These are phyloP conservation scores for Draba incana DNA, from an alignment of 345 rosid genomes.

Conservation along the genomic window DNA sequence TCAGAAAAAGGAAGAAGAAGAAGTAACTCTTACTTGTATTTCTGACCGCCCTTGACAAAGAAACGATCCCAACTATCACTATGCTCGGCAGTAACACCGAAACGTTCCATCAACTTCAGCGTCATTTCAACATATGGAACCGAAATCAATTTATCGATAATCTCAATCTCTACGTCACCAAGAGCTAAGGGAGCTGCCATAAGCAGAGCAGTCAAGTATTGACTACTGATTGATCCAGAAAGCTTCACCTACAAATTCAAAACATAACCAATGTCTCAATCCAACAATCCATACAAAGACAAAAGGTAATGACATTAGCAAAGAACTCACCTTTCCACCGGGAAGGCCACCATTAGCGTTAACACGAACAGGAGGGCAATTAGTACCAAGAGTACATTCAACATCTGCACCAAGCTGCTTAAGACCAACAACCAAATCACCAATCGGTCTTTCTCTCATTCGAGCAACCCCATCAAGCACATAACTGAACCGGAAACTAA, in stretches of 20 bases:
- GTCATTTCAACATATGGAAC: conserved; percentile 99
- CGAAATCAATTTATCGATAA: conserved; percentile 82
- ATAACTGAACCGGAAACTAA: conserved; percentile 52
- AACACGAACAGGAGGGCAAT: conserved; percentile 87
- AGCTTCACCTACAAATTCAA: conserved; percentile 78
- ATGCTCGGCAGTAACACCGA: conserved; percentile 75
- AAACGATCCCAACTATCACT: conserved; percentile 86
- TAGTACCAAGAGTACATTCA: conserved; percentile 70
- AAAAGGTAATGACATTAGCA: background rate
- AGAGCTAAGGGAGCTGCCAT: conserved; percentile 98
- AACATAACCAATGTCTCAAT: conserved; percentile 7
- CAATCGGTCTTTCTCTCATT: conserved; percentile 98
- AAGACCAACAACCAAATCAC: conserved; percentile 84
- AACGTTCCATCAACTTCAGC: conserved; percentile 90
- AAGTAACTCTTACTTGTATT: conserved; percentile 67
- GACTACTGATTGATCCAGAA: conserved; percentile 93
- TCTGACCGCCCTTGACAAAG: conserved; percentile 80
- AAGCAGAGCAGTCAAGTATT: conserved; percentile 94
- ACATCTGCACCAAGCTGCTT: conserved; percentile 94
- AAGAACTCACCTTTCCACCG: conserved; percentile 72
- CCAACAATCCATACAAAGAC: conserved; percentile 18
- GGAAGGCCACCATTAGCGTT: conserved; percentile 92
- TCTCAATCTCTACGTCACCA: conserved; percentile 91
- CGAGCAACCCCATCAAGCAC: conserved; percentile 93
- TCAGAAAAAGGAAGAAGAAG: conserved; percentile 10